Conservation (phyloP, 371 early-diverging fungal species). For the Umbelopsis sp. region DNA sequence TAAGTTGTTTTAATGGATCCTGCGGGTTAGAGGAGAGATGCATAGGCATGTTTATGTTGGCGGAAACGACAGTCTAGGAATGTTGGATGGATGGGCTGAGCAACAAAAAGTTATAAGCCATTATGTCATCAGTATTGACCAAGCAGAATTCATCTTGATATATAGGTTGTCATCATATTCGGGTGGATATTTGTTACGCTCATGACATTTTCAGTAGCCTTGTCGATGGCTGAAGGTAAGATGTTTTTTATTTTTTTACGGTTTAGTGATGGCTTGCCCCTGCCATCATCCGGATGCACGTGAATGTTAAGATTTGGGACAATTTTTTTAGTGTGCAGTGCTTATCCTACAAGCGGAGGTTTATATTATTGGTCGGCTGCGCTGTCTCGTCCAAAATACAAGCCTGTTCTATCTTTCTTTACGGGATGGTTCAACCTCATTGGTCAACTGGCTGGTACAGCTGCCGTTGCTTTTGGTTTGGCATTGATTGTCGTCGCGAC, state of each 20-base stretch:
- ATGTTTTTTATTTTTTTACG: constrained; percentile 19
- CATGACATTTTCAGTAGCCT: constrained; percentile 49
- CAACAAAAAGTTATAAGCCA: background rate
- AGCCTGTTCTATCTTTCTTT: constrained; percentile 42
- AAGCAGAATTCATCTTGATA: background rate
- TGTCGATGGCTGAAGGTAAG: constrained; percentile 64
- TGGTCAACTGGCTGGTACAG: constrained; percentile 23
- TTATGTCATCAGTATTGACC: constrained; percentile 17
- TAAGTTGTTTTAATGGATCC: background rate
- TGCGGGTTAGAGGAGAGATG: background rate
- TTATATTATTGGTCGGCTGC: constrained; percentile 39
- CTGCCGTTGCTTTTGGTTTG: constrained; percentile 14
- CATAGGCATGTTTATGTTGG: background rate
- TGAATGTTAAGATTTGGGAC: constrained; percentile 26
- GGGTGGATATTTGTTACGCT: constrained; percentile 31
- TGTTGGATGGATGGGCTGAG: background rate
- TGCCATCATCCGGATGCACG: background rate
- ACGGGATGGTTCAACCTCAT: constrained; percentile 46
- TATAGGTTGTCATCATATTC: background rate
- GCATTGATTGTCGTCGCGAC: constrained; percentile 8
- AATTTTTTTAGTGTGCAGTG: constrained; percentile 30
- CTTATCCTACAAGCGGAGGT: constrained; percentile 37
- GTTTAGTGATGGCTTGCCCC: constrained; percentile 32
- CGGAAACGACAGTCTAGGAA: background rate
- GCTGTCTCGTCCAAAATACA: constrained; percentile 36